Evolutionary conservation across 2,329 filamentous ascomycete species (phyloP), one percentile per base, ranked within the genome.

Genomic region (Aureobasidium sp.): DNA sequence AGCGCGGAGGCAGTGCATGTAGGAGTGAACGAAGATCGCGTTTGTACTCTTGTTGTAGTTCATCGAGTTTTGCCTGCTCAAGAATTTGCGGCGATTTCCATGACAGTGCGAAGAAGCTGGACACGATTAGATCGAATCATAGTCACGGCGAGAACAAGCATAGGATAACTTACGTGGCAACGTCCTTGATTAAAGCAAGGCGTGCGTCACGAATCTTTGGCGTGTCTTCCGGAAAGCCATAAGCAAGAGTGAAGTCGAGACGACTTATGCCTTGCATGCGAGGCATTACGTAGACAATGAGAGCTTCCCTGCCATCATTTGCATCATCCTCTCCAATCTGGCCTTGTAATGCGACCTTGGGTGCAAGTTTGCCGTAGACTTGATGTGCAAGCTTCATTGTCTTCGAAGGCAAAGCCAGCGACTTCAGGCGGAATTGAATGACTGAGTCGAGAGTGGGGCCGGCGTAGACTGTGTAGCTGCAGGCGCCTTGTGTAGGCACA

Each of bases 231-330:
- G 55, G 40, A 35, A 27, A 58, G n/a, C 38, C 38, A 23, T 46
- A 23, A n/a, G 55, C 55, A 21, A 58, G 40, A 33, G 47, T 58
- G 55, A 47, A 58, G 40, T 58, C 43, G 17, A 58, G 55, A 31
- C 43, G 43, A 43, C 25, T 58, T 11, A 58, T 47, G 23, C 55
- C 55, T 31, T 49, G 40, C 11, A 46, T 37, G 7, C 55, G 40
- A 35, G 38, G 11, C 25, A 58, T 35, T 21, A 37, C n/a, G 33
- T 47, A 58, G 40, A 47, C n/a, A 13, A 46, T 13, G n/a, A 58
- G 38, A 19, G 38, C 25, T 19, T 46, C 19, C 21, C 40, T 35
- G 25, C 25, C 29, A 23, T 58, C 55, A 35, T 25, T n/a, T n/a
- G n/a, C 45, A 21, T 27, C 21, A 33, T 38, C 38, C 42, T 45